phyloP scores from a whole-genome alignment of 441 rosid genomes.

The Gossypium schwendimanii region DNA sequence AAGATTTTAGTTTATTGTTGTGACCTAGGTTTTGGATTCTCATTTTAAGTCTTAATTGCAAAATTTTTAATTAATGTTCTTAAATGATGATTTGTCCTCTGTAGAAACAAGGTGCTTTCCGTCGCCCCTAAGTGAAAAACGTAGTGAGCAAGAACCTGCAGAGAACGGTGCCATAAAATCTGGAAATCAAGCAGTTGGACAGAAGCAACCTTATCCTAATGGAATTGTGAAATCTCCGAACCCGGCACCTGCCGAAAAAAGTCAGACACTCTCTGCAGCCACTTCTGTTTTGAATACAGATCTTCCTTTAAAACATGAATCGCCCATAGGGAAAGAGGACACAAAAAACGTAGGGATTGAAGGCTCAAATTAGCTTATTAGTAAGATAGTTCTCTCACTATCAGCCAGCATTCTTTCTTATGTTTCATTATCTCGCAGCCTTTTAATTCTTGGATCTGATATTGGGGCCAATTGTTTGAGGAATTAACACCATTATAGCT shows the following conservation, averaged over 20 bases:
- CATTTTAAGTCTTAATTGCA: background rate
- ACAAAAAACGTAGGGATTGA: constrained; percentile 7
- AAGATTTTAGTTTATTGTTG: background rate
- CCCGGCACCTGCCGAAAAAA: constrained; percentile 7
- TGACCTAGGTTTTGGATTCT: background rate
- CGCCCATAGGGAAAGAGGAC: constrained; percentile 18
- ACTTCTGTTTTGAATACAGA: constrained; percentile 5
- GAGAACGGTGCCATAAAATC: constrained; percentile 15
- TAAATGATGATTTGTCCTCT: constrained; percentile 2
- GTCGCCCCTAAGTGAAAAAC: constrained; percentile 14
- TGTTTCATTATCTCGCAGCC: background rate
- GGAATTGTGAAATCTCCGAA: constrained; percentile 17
- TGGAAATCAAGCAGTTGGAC: constrained; percentile 10
- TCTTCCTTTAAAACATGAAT: constrained; percentile 8
- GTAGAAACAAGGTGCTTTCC: constrained; percentile 34
- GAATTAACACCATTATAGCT: background rate
- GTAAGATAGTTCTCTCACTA: constrained; percentile 6
- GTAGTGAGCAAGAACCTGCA: constrained; percentile 14
- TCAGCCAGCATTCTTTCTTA: background rate
- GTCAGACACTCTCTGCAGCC: background rate
- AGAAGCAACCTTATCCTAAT: constrained; percentile 8
- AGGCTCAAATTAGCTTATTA: background rate
- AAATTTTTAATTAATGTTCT: background rate
- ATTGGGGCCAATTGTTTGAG: background rate
- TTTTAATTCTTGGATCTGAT: background rate